Base-by-base conservation (phyloP, 192 early-diverging fungal species). In the Dimargaris xerosporica region DNA sequence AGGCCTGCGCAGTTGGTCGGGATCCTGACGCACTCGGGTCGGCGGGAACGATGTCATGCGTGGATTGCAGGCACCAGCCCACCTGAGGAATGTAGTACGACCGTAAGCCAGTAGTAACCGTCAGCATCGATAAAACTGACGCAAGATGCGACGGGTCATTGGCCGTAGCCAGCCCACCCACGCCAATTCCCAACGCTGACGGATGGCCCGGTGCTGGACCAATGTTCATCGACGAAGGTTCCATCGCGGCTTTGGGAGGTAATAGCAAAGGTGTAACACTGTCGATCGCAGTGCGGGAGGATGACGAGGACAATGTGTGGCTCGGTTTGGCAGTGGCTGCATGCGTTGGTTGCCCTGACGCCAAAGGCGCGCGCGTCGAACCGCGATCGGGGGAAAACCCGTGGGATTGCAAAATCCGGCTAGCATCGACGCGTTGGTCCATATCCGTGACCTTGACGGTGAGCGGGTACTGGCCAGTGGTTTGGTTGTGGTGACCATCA, bases 41-140 rank as follows among this genome's bases (percentile, higher is more conserved):
- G 46, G 46, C 21, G 1, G 46, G 3, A 19, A 53, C 26, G 21
- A 53, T 53, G 12, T n/a, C 25, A 26, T 26, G 19, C 34, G 58
- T 60, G 41, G 58, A 44, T 43, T 44, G 39, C 58, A 77, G 52
- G 44, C 75, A 77, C 75, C 75, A 77, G 17, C 75, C 75, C 23
- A 77, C 66, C 0, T 70, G 61, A 1, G 70, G 70, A 31, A 77
- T 70, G 59, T 69, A 77, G 42, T 72, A 34, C 28, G 58, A 44
- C 30, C 44, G 44, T 12, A 34, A 65, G 0, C 67, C 68, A 31
- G 55, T 56, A 12, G 65, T 68, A 28, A 69, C 68, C 19, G 72
- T 72, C 5, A 71, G 69, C 9, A 21, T 52, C 67, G 65, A 5
- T 66, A 70, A 13, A 69, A 66, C 1, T 69, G 72, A 9, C 72